Conservation (phyloP, 1,284 basidiomycete species). For the Tilletia horrida region DNA sequence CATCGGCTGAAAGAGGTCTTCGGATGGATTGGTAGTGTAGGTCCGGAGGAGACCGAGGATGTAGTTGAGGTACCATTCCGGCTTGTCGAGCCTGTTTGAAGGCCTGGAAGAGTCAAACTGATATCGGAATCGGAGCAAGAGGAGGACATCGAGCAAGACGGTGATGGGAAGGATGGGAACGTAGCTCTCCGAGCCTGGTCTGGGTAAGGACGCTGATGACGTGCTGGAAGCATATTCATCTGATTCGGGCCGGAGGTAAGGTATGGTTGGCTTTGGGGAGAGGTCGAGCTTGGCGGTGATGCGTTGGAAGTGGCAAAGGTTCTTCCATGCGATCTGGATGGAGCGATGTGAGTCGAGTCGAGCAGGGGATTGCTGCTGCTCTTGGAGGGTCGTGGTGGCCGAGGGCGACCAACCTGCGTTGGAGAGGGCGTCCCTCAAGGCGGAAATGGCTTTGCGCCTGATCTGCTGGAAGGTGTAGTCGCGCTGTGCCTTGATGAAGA, state of each 20-base stretch:
- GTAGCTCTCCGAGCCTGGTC: slow-evolving; percentile 41
- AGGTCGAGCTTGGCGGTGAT: slow-evolving; percentile 31
- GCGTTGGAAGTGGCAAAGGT: slow-evolving; percentile 36
- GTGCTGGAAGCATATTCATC: slow-evolving; percentile 10
- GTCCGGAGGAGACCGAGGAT: slow-evolving; percentile 65
- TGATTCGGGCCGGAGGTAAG: slow-evolving; percentile 22
- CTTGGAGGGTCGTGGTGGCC: slow-evolving; percentile 3
- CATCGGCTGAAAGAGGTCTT: slow-evolving; percentile 67
- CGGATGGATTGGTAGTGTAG: slow-evolving; percentile 54
- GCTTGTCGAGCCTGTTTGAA: slow-evolving; percentile 90
- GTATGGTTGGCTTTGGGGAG: slow-evolving; percentile 7
- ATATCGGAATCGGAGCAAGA: slow-evolving; percentile 78
- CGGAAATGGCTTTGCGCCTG: slow-evolving; percentile 20
- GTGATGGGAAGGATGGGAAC: slow-evolving; percentile 60
- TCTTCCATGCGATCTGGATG: slow-evolving; percentile 19
- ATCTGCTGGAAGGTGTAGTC: slow-evolving; percentile 31
- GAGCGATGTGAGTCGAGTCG: neutral
- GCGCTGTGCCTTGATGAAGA: slow-evolving; percentile 35
- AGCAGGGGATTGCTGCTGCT: neutral
- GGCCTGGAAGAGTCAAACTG: slow-evolving; percentile 84
- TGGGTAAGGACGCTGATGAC: neutral
- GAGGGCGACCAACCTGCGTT: slow-evolving; percentile 27
- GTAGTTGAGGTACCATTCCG: slow-evolving; percentile 95
- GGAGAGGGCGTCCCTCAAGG: slow-evolving; percentile 29
- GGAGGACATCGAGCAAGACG: slow-evolving; percentile 77